Base-by-base conservation (phyloP, 345 rosid species). In the Eucalyptus dawsonii region DNA sequence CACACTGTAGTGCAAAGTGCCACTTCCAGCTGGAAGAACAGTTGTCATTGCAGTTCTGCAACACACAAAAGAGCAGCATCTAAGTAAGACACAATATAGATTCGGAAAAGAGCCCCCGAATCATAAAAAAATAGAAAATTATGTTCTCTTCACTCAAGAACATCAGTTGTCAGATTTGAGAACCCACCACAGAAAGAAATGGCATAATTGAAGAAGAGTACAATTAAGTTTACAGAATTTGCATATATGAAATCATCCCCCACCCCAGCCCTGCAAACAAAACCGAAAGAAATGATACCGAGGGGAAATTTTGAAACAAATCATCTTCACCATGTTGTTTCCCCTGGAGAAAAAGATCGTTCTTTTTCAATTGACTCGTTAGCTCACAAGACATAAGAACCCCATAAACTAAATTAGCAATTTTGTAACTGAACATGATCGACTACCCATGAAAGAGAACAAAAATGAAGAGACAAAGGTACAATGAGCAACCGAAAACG, bases 1-100 rank as follows among this genome's bases (percentile, higher is more conserved):
- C 62, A 91, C 87, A 47, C 91, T 80, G 72, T 86, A 92, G 89
- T 90, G 88, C 88, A 95, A 87, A 88, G 91, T 92, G 86, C 94
- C 87, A 87, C 89, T 92, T 49, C 93, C 92, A 54, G 93, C 91
- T 60, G 96, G 95, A 89, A 95, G 88, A 92, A 91, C 88, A 87
- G 95, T 91, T 81, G 95, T 91, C 97, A 95, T 95, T 87, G 88
- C 90, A 50, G 88, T 90, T 89, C 93, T 85, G 91, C 93, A 88
- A 89, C 50, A 89, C 22, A 67, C 90, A 62, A 88, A 88, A 40
- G 85, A 25, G 72, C 54, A 83, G 86, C 25, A 85, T 49, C 31
- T 90, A 9, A 47, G 80, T n/a, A 44, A 13, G 34, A 85, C 80
- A 45, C 49, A 56, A 40, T 37, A 87, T 11, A 42, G 24, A 44